A percentile compares a stretch with the other conserved stretches of the same genome.
phyloP scores from a whole-genome alignment of 2,329 filamentous ascomycete species.

The Neurospora crassa region DNA sequence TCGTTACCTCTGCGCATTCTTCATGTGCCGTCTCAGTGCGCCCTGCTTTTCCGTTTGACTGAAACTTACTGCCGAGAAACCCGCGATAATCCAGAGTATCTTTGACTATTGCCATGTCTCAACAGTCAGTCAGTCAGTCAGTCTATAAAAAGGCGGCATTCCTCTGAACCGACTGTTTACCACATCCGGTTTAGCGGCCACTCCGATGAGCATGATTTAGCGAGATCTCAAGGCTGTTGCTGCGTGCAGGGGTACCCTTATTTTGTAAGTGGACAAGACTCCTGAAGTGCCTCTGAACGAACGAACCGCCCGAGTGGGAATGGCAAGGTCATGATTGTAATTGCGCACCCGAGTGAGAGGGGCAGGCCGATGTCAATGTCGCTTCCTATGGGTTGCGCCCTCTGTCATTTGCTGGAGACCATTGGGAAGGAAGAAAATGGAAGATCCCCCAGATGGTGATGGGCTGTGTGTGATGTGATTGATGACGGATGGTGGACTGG shows the following conservation, averaged over 20 bases:
- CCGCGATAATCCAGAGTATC: background rate
- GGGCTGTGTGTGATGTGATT: background rate
- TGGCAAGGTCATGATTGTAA: background rate
- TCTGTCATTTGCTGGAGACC: background rate
- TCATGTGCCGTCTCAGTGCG: background rate
- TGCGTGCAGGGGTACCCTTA: background rate
- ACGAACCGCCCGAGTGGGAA: background rate
- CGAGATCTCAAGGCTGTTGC: background rate
- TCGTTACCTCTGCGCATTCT: background rate
- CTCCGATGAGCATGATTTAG: background rate
- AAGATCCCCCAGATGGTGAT: background rate
- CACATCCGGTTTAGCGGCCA: background rate
- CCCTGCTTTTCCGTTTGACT: too few species aligned
- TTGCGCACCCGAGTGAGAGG: background rate
- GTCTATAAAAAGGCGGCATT: background rate
- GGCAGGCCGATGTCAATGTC: background rate
- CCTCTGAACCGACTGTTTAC: background rate
- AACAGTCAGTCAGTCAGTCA: background rate
- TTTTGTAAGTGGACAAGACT: background rate
- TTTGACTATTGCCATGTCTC: background rate
- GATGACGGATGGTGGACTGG: background rate
- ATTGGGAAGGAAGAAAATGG: background rate
- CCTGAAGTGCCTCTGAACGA: background rate
- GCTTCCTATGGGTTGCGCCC: background rate
- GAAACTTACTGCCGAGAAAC: background rate